Conservation (phyloP, 1,139 yeast species). For the Arxiozyma slooffiae region DNA sequence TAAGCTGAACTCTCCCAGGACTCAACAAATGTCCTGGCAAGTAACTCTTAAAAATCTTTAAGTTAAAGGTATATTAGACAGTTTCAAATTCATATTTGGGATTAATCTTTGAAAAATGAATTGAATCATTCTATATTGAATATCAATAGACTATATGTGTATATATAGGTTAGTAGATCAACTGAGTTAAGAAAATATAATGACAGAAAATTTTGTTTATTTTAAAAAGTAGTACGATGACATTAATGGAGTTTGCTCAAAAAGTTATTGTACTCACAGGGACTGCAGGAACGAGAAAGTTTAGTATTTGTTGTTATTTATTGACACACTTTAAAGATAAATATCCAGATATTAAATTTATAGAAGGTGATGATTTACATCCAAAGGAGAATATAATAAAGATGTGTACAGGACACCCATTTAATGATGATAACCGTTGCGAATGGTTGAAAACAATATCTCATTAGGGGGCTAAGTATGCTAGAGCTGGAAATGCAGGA, state of each 20-base stretch:
- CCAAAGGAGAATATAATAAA: conserved; percentile 65
- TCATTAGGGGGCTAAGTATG: conserved; percentile 26
- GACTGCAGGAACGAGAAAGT: conserved; percentile 90
- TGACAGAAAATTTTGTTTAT: too few relatives aligned
- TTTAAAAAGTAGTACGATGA: too few relatives aligned
- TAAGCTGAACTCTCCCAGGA: too few relatives aligned
- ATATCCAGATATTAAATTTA: conserved; percentile 39
- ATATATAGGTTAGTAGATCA: too few relatives aligned
- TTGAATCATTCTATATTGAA: too few relatives aligned
- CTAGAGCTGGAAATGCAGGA: conserved; percentile 20
- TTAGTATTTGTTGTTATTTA: conserved; percentile 59
- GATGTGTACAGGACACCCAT: conserved; percentile 72
- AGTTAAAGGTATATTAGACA: too few relatives aligned
- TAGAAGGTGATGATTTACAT: conserved; percentile 83
- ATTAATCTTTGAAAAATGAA: too few relatives aligned
- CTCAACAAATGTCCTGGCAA: too few relatives aligned
- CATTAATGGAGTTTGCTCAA: neutral
- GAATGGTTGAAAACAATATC: conserved; percentile 65
- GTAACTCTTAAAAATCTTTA: too few relatives aligned
- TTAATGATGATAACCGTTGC: conserved; percentile 85
- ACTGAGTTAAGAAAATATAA: neutral
- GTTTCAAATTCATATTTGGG: too few relatives aligned
- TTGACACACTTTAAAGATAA: conserved; percentile 24
- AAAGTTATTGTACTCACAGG: conserved; percentile 55
- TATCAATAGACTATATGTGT: too few relatives aligned